Evolutionary conservation across 306 rosid genomes (phyloP), one percentile per base, ranked within the genome.

Genomic region (Trifolium repens): DNA sequence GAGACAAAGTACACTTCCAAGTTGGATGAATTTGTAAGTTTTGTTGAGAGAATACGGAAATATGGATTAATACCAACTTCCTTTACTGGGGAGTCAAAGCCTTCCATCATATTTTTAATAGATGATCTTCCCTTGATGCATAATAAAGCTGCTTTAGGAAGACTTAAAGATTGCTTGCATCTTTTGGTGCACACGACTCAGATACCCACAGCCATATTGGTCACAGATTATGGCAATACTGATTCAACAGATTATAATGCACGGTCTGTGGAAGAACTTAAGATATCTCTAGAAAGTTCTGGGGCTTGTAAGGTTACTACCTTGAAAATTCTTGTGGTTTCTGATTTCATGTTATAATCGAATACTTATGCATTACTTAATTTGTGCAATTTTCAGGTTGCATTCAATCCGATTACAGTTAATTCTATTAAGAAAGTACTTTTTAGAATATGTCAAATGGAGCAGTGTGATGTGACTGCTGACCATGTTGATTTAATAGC

Each of bases 221-320:
- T 90, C 71, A 90, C 97, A 0, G 92, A 87, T 83, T 89, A 82
- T 67, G 87, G 89, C 40, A 91, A 84, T 80, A 53, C 80, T 63
- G 98, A 94, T 78, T 88, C 94, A 55, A 86, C 81, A 53, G 97
- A 94, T 76, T 70, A 76, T 53, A 84, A 85, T 61, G 82, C 85
- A 8, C 77, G 77, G 55, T 81, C 80, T 79, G 78, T 84, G 49
- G 96, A 90, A 64, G 89, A 91, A 71, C 83, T 94, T 61, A 86
- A 81, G 79, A 83, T 62, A 49, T 87, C 87, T 80, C 93, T 94
- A 26, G 93, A 87, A 84, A 84, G 83, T 70, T 88, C 89, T 80
- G 98, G 98, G 87, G 98, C 98, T 86, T 87, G 93, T 90, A 94
- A 94, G 98, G 98, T 94, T 87, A 91, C 93, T 79, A 85, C 82